Evolutionary conservation across 192 early-diverging fungal species (phyloP), one percentile per base, ranked within the genome.

Genomic region (Coemansia erecta): DNA sequence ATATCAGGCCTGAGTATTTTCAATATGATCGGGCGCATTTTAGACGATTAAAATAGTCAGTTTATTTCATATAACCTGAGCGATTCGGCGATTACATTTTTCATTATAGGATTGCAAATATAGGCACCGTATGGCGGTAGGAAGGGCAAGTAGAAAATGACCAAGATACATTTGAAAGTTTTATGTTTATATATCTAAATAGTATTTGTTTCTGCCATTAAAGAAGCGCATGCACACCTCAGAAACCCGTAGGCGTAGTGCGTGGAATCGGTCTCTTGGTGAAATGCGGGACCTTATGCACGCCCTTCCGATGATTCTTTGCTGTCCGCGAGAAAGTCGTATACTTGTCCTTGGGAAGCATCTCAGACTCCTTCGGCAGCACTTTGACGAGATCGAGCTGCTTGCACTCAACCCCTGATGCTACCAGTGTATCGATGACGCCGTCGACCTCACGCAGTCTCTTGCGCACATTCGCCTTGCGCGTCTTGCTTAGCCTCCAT

Each of bases 391-490:
- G 70, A 8, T 85, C 83, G 53, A 92, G 79, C 53, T 89, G 88
- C 58, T 87, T 87, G 68, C 87, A 89, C 47, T 85, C 58, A 19
- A 93, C 87, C 17, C 91, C 91, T 0, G 91, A 89, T 19, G 77
- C 78, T 1, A 77, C 58, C 26, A 93, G 80, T 8, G 85, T 83
- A 23, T 82, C 83, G 53, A 93, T 83, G 14, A 93, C 91, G 39
- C 83, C 68, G 72, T 93, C 91, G 0, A 89, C 91, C 7, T 85
- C 87, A 61, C 82, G 89, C 57, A 93, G 81, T 19, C 91, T 85
- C 84, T 93, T 91, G 63, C 91, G 86, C 26, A 91, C 87, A 68
- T 93, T 93, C 53, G 87, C 90, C 58, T 93, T 93, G 55, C 90
- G 85, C 13, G 91, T 93, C 51, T 77, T 68, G 80, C 82, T 85